phyloP scores from a whole-genome alignment of 305 asterid genomes.

The Rubia peregrina region DNA sequence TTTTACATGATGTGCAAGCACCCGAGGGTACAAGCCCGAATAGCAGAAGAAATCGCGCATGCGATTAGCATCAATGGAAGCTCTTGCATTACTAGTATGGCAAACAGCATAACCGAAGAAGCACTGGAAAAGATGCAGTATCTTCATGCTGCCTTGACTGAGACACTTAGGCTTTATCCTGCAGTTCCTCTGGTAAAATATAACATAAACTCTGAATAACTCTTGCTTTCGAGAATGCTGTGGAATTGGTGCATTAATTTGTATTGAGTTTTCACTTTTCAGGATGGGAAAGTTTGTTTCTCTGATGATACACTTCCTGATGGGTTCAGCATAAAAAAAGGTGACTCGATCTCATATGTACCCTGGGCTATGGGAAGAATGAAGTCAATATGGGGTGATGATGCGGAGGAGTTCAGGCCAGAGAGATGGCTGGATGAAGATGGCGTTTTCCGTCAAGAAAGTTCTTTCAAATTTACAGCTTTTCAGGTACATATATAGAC shows the following conservation, averaged over 20 bases:
- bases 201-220: neutral
- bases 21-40: slow-evolving; percentile 42
- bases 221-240: neutral
- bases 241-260: neutral
- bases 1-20: slow-evolving; percentile 67
- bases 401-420: slow-evolving; percentile 62
- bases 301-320: slow-evolving; percentile 62
- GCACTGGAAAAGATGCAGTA: slow-evolving; percentile 56
- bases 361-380: slow-evolving; percentile 82
- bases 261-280: neutral
- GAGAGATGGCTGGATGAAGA: slow-evolving; percentile 60
- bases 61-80: slow-evolving; percentile 23
- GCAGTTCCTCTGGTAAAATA: slow-evolving; percentile 43
- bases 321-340: slow-evolving; percentile 54
- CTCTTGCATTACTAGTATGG: slow-evolving; percentile 28
- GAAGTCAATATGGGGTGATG: slow-evolving; percentile 68
- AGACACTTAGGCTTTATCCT: slow-evolving; percentile 62
- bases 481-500: slow-evolving; percentile 29
- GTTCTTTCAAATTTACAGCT: slow-evolving; percentile 30
- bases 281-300: slow-evolving; percentile 66
- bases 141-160: slow-evolving; percentile 58
- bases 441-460: slow-evolving; percentile 24
- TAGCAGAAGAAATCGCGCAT: slow-evolving; percentile 35
- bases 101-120: slow-evolving; percentile 38
- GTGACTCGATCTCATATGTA: slow-evolving; percentile 36